phyloP scores from a whole-genome alignment of 768 basidiomycete genomes.

The Cystofilobasidium capitatum region DNA sequence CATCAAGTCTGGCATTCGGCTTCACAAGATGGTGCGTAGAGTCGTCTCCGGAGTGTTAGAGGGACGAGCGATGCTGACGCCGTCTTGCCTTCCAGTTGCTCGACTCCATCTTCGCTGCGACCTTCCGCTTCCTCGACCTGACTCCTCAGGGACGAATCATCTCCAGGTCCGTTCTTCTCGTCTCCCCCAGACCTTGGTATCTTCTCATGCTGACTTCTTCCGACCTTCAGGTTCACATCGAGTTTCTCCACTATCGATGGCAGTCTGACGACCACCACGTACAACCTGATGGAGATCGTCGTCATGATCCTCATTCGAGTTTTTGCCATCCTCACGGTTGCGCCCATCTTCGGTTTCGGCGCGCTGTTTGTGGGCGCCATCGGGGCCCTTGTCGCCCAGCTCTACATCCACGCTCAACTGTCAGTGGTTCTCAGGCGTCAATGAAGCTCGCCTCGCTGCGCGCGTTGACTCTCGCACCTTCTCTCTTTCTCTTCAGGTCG shows the following conservation, averaged over 20 bases:
- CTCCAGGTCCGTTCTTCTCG: not conserved
- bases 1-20: no score
- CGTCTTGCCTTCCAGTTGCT: no score
- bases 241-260: no score
- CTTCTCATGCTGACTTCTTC: no score
- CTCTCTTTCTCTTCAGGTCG: conserved; percentile 27
- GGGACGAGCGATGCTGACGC: no score
- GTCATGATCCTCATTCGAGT: no score
- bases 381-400: conserved; percentile 19
- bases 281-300: conserved; percentile 45
- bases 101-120: conserved; percentile 20
- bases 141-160: not conserved
- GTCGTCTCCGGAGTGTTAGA: conserved; percentile 20
- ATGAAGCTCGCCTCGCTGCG: not conserved
- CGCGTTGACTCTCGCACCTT: no score
- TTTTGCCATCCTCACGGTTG: no score
- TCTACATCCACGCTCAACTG: conserved; percentile 47
- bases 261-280: no score
- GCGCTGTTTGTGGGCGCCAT: conserved; percentile 41
- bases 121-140: conserved; percentile 45
- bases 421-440: no score
- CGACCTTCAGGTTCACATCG: no score
- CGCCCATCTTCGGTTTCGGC: conserved; percentile 46
- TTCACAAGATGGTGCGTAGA: conserved; percentile 11
- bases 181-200: not conserved